phyloP scores from a whole-genome alignment of 768 basidiomycete species.

The Agrocybe pediades region DNA sequence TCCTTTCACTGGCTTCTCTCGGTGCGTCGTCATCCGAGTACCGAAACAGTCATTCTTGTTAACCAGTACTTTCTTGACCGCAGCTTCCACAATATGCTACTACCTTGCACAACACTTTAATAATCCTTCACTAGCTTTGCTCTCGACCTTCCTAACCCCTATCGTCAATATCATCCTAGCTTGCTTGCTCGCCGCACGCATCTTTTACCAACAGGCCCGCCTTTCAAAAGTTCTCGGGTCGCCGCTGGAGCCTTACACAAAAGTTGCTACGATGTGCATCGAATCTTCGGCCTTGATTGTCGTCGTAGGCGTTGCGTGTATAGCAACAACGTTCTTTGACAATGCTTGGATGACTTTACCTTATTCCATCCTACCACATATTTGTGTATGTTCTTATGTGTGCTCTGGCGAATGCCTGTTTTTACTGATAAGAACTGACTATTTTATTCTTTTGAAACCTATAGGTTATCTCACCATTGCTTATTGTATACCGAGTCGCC shows the following conservation, averaged over 20 bases:
- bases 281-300: constrained; percentile 6
- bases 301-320: not conserved
- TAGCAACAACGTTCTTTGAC: not conserved
- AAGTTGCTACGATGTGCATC: not conserved
- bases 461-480: constrained; percentile 6
- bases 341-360: not conserved
- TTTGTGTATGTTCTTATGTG: constrained; percentile 1
- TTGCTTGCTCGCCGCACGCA: not conserved
- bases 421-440: too few species aligned
- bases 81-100: not conserved
- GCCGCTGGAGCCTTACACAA: not conserved
- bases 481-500: constrained; percentile 4
- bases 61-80: not conserved
- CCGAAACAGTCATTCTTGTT: not conserved
- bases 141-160: not conserved
- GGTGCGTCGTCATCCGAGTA: not conserved
- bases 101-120: not conserved
- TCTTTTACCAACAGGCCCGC: not conserved
- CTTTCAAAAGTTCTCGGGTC: not conserved
- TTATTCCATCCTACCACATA: too few species aligned
- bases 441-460: too few species aligned
- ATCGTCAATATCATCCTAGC: not conserved
- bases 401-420: not conserved
- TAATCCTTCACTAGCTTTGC: not conserved
- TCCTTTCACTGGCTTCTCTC: not conserved